Conservation (phyloP, 2,329 filamentous ascomycete species). For the Lasiodiplodia sp. region DNA sequence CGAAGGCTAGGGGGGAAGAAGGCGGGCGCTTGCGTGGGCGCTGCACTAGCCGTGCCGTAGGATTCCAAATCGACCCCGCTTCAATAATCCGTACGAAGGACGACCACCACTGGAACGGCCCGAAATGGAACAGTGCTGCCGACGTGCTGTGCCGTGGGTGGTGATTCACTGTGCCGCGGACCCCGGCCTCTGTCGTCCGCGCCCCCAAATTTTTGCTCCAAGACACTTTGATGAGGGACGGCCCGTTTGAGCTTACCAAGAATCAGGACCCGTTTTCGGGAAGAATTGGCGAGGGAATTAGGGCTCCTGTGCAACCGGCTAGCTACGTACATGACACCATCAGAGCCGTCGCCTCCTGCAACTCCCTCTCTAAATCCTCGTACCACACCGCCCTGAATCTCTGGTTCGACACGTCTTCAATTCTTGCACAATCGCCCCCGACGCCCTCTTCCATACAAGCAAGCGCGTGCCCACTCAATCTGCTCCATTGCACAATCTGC, state of each 20-base stretch:
- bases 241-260: constrained; percentile 10
- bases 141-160: neutral
- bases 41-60: constrained; percentile 6
- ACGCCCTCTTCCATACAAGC: constrained; percentile 35
- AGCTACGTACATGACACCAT: constrained; percentile 20
- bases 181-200: neutral
- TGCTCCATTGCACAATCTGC: constrained; percentile 37
- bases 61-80: constrained; percentile 5
- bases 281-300: neutral
- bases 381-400: constrained; percentile 41
- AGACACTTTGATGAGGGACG: constrained; percentile 6
- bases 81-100: neutral
- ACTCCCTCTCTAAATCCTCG: constrained; percentile 38
- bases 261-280: neutral
- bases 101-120: neutral
- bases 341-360: constrained; percentile 34
- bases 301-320: constrained; percentile 2
- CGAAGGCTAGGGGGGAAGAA: neutral
- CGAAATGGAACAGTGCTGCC: neutral
- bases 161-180: neutral
- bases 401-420: constrained; percentile 33
- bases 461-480: constrained; percentile 39
- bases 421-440: constrained; percentile 33
- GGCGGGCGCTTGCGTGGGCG: constrained; percentile 7
- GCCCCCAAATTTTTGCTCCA: neutral